These are phyloP conservation scores for Naganishia vaughanmartiniae DNA, from an alignment of 768 basidiomycete genomes.

Conservation along the genomic window DNA sequence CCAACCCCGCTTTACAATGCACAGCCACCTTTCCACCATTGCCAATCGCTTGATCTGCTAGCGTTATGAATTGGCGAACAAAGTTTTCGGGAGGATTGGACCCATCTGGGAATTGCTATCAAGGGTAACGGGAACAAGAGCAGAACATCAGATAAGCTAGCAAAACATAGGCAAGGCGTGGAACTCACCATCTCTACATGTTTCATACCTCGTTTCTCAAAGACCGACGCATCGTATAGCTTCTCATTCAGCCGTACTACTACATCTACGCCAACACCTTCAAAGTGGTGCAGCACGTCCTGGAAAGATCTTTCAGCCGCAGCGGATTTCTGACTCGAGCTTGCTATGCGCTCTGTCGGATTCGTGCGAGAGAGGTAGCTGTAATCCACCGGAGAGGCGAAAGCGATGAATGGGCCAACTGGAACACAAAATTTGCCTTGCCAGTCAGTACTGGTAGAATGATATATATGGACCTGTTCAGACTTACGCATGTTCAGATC, in stretches of 20 bases:
- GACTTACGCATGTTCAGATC: conserved; percentile 78
- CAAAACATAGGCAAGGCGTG: conserved; percentile 30
- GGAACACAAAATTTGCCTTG: conserved; percentile 40
- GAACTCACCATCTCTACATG: conserved; percentile 63
- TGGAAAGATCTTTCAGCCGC: conserved; percentile 56
- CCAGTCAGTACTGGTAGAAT: conserved; percentile 66
- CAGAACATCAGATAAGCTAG: background rate
- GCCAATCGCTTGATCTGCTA: conserved; percentile 74
- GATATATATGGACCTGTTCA: conserved; percentile 76
- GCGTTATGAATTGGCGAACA: conserved; percentile 81
- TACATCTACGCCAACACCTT: conserved; percentile 77
- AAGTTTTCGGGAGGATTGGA: conserved; percentile 97
- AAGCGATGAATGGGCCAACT: conserved; percentile 62
- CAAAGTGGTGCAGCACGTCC: conserved; percentile 91
- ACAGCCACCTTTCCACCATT: conserved; percentile 78
- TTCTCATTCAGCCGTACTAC: conserved; percentile 92
- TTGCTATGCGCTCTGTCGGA: conserved; percentile 45
- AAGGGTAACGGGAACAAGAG: conserved; percentile 11
- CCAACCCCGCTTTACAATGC: conserved; percentile 78
- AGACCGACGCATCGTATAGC: conserved; percentile 77
- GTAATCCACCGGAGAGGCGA: conserved; percentile 83
- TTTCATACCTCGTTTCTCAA: conserved; percentile 78
- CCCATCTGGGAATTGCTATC: conserved; percentile 88
- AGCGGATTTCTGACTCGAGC: background rate
- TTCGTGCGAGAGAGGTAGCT: conserved; percentile 65